Evolutionary conservation across 148 eudicot species (phyloP).

Genomic region (Limonium bicolor): DNA sequence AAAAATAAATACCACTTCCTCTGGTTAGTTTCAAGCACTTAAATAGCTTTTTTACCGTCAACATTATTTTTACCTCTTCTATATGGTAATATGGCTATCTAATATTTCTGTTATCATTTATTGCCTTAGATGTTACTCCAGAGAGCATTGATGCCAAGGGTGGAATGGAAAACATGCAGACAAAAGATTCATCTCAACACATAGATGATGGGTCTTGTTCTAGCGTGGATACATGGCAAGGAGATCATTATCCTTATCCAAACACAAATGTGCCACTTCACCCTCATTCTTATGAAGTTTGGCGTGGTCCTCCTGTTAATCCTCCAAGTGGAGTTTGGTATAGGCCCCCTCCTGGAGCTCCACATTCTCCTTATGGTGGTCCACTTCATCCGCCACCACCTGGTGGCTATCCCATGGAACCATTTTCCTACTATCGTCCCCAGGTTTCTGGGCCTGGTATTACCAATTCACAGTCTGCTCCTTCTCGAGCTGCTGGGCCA

Average conservation of each 20-base stretch:
- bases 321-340: conserved; percentile 66
- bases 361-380: conserved; percentile 62
- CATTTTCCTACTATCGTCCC: conserved; percentile 66
- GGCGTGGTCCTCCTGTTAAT: conserved; percentile 80
- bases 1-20: conserved; percentile 19
- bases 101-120: neutral
- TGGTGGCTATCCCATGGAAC: conserved; percentile 76
- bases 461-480: conserved; percentile 50
- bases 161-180: conserved; percentile 31
- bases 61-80: conserved; percentile 3
- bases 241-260: conserved; percentile 45
- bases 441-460: conserved; percentile 50
- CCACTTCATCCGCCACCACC: conserved; percentile 37
- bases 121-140: conserved; percentile 19
- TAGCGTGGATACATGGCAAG: conserved; percentile 63
- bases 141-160: conserved; percentile 20
- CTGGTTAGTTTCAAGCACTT: conserved; percentile 21
- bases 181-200: conserved; percentile 36
- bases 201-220: conserved; percentile 40
- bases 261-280: conserved; percentile 53
- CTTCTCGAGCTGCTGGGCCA: conserved; percentile 42
- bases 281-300: conserved; percentile 67
- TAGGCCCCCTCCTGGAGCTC: conserved; percentile 70
- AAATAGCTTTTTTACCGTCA: neutral
- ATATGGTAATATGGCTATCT: neutral